A percentile compares a stretch with the other conserved stretches of the same genome.
Conservation (phyloP, 2,329 filamentous ascomycete genomes). For the Scedosporium apiospermum region DNA sequence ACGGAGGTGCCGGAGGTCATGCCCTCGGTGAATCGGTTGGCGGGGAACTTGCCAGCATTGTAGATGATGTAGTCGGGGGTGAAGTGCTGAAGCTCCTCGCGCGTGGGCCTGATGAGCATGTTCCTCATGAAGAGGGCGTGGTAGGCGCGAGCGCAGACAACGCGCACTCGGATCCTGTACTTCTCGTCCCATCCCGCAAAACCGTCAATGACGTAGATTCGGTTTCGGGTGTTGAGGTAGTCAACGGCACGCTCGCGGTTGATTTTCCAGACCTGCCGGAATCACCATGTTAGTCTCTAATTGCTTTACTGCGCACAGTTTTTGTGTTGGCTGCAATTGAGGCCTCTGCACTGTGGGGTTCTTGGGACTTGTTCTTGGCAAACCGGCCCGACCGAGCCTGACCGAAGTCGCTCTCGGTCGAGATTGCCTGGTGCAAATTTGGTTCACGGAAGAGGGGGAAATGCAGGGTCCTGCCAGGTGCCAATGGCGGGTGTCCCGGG, state of each 20-base stretch:
- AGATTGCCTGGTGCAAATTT: not conserved
- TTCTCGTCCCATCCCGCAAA: slow-evolving; percentile 98
- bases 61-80: slow-evolving; percentile 99
- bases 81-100: slow-evolving; percentile 92
- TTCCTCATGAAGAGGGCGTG: slow-evolving; percentile 99
- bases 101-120: slow-evolving; percentile 94
- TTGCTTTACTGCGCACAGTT: not conserved
- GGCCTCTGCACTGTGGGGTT: too few relatives aligned
- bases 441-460: not conserved
- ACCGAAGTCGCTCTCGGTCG: not conserved
- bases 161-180: slow-evolving; percentile 94
- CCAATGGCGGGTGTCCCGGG: not conserved
- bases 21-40: slow-evolving; percentile 93
- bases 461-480: not conserved
- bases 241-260: slow-evolving; percentile 98
- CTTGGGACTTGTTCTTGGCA: not conserved
- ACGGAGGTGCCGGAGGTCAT: slow-evolving; percentile 99
- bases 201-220: slow-evolving; percentile 97
- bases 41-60: slow-evolving; percentile 97
- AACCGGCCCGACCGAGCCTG: not conserved
- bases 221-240: slow-evolving; percentile 97
- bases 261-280: slow-evolving; percentile 87
- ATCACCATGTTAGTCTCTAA: slow-evolving; percentile 19
- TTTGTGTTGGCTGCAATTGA: too few relatives aligned
- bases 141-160: slow-evolving; percentile 97